Percentiles rank a stretch among this genome's conserved stretches.
phyloP scores from a whole-genome alignment of 768 basidiomycete genomes.

The Strobilomyces echinocephalus region DNA sequence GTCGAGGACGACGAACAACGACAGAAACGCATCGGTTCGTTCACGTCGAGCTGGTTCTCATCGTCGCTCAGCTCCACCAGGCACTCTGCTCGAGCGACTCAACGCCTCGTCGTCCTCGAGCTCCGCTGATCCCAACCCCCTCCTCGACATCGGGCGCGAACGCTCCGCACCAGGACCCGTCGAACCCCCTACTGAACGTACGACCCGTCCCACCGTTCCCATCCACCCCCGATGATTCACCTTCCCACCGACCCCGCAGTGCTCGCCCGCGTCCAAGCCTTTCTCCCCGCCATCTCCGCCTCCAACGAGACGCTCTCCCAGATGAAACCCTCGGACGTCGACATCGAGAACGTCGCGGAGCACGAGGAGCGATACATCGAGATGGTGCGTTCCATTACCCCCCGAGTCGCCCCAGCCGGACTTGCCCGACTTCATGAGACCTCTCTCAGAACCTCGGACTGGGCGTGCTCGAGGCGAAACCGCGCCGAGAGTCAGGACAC shows the following conservation, averaged over 20 bases:
- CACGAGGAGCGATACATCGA: slow-evolving; percentile 54
- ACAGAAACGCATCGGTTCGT: slow-evolving; percentile 38
- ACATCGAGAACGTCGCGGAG: slow-evolving; percentile 60
- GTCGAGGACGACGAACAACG: slow-evolving; percentile 46
- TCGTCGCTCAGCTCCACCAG: slow-evolving; percentile 24
- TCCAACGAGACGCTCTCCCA: slow-evolving; percentile 54
- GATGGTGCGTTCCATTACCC: slow-evolving; percentile 43
- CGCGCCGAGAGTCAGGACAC: slow-evolving; percentile 14
- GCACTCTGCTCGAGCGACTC: slow-evolving; percentile 39
- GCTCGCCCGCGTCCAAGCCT: slow-evolving; percentile 58
- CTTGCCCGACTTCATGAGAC: background rate
- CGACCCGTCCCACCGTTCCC: slow-evolving; percentile 18
- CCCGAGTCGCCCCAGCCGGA: background rate
- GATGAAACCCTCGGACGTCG: slow-evolving; percentile 52
- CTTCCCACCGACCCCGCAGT: slow-evolving; percentile 37
- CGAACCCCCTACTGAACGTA: slow-evolving; percentile 47
- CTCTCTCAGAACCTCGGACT: slow-evolving; percentile 54
- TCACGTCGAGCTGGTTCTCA: background rate
- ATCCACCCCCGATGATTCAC: slow-evolving; percentile 2
- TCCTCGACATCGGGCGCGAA: slow-evolving; percentile 36
- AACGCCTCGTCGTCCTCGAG: slow-evolving; percentile 22
- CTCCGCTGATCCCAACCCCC: slow-evolving; percentile 6
- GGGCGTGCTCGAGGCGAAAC: slow-evolving; percentile 49
- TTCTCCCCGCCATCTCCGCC: slow-evolving; percentile 62
- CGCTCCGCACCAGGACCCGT: slow-evolving; percentile 28